These are phyloP conservation scores for Naumovozyma dairenensis DNA, from an alignment of 805 yeast genomes.

Conservation along the genomic window DNA sequence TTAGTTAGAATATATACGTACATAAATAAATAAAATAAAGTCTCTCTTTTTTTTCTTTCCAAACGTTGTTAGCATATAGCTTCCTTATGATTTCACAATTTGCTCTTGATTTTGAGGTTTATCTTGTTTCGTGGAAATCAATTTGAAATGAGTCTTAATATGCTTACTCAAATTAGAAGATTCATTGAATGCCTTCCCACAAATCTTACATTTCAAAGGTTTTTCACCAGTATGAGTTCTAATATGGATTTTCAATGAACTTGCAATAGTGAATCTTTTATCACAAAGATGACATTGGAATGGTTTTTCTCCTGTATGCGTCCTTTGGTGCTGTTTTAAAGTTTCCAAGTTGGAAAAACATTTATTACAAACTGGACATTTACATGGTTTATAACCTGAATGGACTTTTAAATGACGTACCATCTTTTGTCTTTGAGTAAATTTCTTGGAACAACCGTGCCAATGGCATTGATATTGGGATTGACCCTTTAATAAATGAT, in stretches of 20 bases:
- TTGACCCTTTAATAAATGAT: constrained; percentile 69
- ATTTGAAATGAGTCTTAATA: constrained; percentile 63
- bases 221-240: constrained; percentile 87
- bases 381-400: constrained; percentile 72
- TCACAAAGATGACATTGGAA: constrained; percentile 63
- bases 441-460: constrained; percentile 66
- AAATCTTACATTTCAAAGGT: constrained; percentile 73
- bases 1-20: not conserved
- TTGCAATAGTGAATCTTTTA: constrained; percentile 71
- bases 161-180: constrained; percentile 84
- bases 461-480: constrained; percentile 64
- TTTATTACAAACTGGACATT: constrained; percentile 60
- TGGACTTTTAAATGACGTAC: constrained; percentile 82
- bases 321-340: constrained; percentile 71
- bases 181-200: constrained; percentile 80
- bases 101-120: too few species aligned
- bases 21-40: not conserved
- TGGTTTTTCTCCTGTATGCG: constrained; percentile 88
- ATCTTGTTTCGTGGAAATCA: too few species aligned
- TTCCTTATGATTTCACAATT: too few species aligned
- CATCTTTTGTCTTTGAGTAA: constrained; percentile 77
- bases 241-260: constrained; percentile 72
- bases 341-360: constrained; percentile 68
- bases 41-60: too few species aligned
- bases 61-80: too few species aligned